phyloP scores from a whole-genome alignment of 768 basidiomycete species.

The Cystobasidium tubakii region DNA sequence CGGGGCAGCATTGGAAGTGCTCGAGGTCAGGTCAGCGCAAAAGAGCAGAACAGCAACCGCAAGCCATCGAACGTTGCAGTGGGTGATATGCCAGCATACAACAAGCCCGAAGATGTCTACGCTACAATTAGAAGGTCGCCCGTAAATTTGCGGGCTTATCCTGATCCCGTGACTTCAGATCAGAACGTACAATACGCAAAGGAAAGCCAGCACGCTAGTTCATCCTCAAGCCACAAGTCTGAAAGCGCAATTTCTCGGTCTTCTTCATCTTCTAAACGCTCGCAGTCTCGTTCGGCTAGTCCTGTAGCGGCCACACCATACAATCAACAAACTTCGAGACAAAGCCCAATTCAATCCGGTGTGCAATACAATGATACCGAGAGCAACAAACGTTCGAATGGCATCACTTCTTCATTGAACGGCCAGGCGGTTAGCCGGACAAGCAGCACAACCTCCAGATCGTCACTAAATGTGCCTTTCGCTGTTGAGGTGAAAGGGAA shows the following conservation, averaged over 20 bases:
- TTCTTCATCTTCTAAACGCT: neutral
- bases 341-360: too few relatives aligned
- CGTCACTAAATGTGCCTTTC: neutral
- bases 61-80: neutral
- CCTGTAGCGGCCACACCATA: neutral
- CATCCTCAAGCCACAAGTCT: neutral
- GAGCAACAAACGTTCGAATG: too few relatives aligned
- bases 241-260: neutral
- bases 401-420: too few relatives aligned
- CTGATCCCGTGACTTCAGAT: neutral
- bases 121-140: slow-evolving; percentile 11
- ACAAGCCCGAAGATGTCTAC: neutral
- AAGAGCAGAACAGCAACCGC: neutral
- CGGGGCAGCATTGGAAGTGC: slow-evolving; percentile 28
- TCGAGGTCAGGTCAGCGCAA: neutral
- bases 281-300: slow-evolving; percentile 5
- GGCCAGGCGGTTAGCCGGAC: neutral
- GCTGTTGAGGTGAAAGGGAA: neutral
- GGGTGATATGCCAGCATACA: neutral
- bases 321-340: neutral
- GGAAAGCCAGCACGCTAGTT: too few relatives aligned
- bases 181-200: neutral
- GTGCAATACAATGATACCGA: too few relatives aligned
- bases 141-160: neutral
- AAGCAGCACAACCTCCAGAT: neutral